These are phyloP conservation scores for Pseudocercospora cruenta DNA, from an alignment of 2,329 filamentous ascomycete genomes.

Conservation along the genomic window DNA sequence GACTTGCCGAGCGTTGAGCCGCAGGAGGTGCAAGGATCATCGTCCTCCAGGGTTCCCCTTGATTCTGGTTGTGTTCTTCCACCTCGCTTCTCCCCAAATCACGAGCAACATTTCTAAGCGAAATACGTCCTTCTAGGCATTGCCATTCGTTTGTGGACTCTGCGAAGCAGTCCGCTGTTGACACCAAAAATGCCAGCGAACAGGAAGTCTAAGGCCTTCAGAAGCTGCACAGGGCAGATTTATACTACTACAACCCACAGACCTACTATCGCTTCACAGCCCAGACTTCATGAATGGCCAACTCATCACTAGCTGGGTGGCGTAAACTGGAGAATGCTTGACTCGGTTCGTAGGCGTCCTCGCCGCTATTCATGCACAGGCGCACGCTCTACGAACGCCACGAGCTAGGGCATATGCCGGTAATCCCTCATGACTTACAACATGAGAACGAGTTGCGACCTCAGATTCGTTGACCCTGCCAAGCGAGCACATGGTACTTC, in stretches of 20 bases:
- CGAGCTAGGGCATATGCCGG: conserved; percentile 8
- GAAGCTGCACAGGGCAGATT: neutral
- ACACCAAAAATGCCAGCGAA: neutral
- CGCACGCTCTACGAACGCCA: neutral
- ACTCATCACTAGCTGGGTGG: neutral
- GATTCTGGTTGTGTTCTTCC: no score
- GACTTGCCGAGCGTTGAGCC: neutral
- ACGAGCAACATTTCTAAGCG: no score
- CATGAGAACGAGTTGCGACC: neutral
- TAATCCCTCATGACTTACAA: neutral
- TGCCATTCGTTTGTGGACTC: no score
- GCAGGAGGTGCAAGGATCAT: neutral
- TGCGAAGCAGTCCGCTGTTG: no score
- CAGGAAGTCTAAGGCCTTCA: neutral
- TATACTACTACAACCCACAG: neutral
- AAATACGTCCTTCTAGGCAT: no score
- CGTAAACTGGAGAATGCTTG: conserved; percentile 7
- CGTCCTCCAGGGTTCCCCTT: neutral
- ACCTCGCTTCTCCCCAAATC: no score
- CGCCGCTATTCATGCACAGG: neutral
- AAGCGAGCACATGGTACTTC: neutral
- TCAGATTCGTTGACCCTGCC: conserved; percentile 2
- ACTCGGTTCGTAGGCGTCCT: neutral
- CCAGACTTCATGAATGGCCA: neutral
- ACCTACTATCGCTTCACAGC: neutral